Conservation (phyloP, 2,329 filamentous ascomycete species). For the Metarhizium guizhouense region DNA sequence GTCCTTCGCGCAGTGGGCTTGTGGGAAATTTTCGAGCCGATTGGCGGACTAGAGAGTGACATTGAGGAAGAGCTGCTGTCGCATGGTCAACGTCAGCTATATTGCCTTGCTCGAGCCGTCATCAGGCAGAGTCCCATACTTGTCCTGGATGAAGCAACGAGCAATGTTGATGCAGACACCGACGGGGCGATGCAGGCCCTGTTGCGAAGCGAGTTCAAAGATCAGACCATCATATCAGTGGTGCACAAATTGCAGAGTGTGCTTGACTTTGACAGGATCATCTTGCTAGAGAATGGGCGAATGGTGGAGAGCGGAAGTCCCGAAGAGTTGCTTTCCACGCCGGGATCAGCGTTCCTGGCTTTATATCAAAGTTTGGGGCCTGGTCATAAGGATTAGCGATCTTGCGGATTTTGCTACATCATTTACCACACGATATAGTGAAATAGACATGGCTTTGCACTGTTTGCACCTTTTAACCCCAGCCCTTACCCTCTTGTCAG, state of each 20-base stretch:
- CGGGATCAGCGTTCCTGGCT: not conserved
- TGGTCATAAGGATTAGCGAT: not conserved
- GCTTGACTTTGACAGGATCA: slow-evolving; percentile 30
- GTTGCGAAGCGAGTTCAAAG: slow-evolving; percentile 21
- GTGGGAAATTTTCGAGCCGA: slow-evolving; percentile 26
- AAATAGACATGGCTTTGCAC: too few species aligned
- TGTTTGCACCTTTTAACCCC: too few species aligned
- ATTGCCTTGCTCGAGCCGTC: slow-evolving; percentile 28
- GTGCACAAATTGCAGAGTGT: slow-evolving; percentile 26
- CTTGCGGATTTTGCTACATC: too few species aligned
- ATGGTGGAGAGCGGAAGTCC: slow-evolving; percentile 8
- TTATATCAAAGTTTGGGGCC: not conserved
- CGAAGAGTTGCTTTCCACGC: not conserved
- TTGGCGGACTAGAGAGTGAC: slow-evolving; percentile 27
- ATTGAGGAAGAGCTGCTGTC: slow-evolving; percentile 24
- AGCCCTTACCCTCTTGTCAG: too few species aligned
- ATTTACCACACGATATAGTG: too few species aligned
- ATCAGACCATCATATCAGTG: slow-evolving; percentile 41
- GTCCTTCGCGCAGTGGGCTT: slow-evolving; percentile 37
- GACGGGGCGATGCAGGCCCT: slow-evolving; percentile 23
- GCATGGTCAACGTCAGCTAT: slow-evolving; percentile 35
- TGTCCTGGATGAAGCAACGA: slow-evolving; percentile 29
- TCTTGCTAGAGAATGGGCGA: slow-evolving; percentile 44
- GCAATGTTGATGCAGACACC: slow-evolving; percentile 19
- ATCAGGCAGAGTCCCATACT: slow-evolving; percentile 26